Evolutionary conservation across 2,329 filamentous ascomycete species (phyloP).

Genomic region (Trichothecium roseum): DNA sequence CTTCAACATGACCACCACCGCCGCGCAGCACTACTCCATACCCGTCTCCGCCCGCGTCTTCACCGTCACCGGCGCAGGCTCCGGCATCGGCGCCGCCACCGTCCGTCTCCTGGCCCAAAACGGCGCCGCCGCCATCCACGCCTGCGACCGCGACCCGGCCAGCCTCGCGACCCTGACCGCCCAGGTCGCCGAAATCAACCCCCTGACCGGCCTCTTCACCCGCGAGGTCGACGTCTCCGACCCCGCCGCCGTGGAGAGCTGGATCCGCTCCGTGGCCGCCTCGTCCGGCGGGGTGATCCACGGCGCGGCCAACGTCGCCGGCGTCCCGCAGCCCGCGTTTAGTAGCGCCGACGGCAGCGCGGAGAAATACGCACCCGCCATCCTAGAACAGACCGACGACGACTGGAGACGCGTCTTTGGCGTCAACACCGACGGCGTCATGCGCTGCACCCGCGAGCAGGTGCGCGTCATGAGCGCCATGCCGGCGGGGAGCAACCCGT

Average conservation of each 20-base stretch:
- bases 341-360: no score
- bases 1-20: no score
- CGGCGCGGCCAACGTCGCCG: not conserved
- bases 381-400: not conserved
- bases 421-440: constrained; percentile 3
- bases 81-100: not conserved
- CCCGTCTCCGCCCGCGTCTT: no score
- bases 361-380: no score
- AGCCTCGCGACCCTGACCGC: not conserved
- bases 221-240: not conserved
- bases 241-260: not conserved
- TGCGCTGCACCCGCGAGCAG: constrained; percentile 3
- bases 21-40: no score
- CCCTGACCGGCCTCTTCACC: not conserved
- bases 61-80: no score
- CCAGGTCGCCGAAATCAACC: not conserved
- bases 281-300: not conserved
- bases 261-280: not conserved
- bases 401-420: constrained; percentile 2
- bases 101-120: not conserved
- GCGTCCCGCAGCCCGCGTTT: not conserved
- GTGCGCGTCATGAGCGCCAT: constrained; percentile 1
- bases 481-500: no score
- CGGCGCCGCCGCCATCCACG: not conserved
- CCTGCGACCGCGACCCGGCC: not conserved